Evolutionary conservation across 352 stramenopile species (phyloP).

Genomic region (Phytophthora agathidicida): DNA sequence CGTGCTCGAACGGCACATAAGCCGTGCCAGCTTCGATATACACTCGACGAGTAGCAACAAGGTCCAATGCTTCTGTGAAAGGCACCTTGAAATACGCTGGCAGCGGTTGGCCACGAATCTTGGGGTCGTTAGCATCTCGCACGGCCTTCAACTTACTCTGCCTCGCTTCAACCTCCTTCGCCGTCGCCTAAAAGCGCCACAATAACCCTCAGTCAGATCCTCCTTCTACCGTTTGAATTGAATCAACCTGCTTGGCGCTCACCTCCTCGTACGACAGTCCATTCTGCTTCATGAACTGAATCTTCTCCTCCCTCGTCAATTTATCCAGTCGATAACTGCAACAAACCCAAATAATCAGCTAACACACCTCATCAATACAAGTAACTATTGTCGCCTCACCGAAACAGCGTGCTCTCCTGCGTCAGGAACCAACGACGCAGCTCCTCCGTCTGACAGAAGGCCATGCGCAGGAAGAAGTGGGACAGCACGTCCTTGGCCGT

Average conservation of each 20-base stretch:
- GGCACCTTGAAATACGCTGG: conserved; percentile 96
- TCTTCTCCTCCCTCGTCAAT: conserved; percentile 86
- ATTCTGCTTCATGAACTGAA: conserved; percentile 89
- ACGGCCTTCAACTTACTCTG: conserved; percentile 76
- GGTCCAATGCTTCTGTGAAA: conserved; percentile 96
- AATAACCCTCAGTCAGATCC: neutral
- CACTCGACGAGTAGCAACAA: conserved; percentile 90
- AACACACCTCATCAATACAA: neutral
- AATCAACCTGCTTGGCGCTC: neutral
- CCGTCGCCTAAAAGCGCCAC: conserved; percentile 46
- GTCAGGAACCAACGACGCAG: conserved; percentile 97
- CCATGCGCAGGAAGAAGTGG: conserved; percentile 98
- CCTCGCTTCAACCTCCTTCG: conserved; percentile 67
- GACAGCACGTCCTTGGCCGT: conserved; percentile 93
- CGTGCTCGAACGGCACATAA: conserved; percentile 94
- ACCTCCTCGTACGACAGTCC: conserved; percentile 81
- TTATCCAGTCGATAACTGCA: conserved; percentile 87
- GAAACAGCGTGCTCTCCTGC: conserved; percentile 96
- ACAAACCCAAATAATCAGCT: conserved; percentile 13
- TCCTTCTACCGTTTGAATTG: neutral
- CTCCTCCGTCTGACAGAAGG: conserved; percentile 98
- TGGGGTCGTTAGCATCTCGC: conserved; percentile 60
- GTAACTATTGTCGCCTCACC: conserved; percentile 48
- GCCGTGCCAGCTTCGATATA: conserved; percentile 94
- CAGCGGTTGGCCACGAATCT: conserved; percentile 55